A percentile compares a stretch with the other conserved stretches of the same genome.
phyloP scores from a whole-genome alignment of 2,329 filamentous ascomycete genomes.

The Xylariaceae sp. region DNA sequence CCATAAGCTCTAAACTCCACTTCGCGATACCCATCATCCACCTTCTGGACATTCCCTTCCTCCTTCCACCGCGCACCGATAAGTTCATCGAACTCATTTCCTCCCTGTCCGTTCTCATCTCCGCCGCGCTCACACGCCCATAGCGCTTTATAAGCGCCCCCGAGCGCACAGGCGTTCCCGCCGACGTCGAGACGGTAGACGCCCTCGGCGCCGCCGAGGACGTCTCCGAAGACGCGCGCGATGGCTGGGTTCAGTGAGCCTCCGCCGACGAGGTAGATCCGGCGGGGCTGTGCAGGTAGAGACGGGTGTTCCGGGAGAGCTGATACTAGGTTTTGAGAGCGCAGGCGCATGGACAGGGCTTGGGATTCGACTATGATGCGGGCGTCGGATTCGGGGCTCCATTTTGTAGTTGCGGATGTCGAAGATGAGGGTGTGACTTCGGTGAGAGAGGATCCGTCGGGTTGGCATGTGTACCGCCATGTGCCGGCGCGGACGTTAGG shows the following conservation, averaged over 20 bases:
- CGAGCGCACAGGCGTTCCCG: constrained; percentile 89
- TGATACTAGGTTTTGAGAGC: constrained; percentile 71
- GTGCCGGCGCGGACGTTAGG: constrained; percentile 83
- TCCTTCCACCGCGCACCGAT: constrained; percentile 83
- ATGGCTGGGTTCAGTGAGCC: constrained; percentile 89
- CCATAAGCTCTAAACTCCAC: constrained; percentile 77
- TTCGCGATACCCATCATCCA: constrained; percentile 75
- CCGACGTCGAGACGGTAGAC: constrained; percentile 93
- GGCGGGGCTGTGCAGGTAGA: constrained; percentile 48
- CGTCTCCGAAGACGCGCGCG: constrained; percentile 76
- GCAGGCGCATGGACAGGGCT: constrained; percentile 82
- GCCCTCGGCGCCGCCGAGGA: constrained; percentile 83
- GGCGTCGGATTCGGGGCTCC: constrained; percentile 66
- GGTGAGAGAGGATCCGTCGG: constrained; percentile 50
- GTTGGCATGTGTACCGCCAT: constrained; percentile 70
- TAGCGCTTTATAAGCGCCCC: constrained; percentile 91
- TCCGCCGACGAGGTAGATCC: constrained; percentile 70
- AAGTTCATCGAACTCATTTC: constrained; percentile 86
- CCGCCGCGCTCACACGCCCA: constrained; percentile 74
- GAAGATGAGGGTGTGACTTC: constrained; percentile 25
- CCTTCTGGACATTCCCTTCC: constrained; percentile 74
- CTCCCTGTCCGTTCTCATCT: constrained; percentile 38
- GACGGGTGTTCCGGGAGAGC: constrained; percentile 38
- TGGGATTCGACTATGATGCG: constrained; percentile 92
- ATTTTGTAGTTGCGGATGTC: constrained; percentile 46